Percentiles rank a stretch among this genome's conserved stretches.
Conservation (phyloP, 1,139 yeast species). For the Taphrina populina region DNA sequence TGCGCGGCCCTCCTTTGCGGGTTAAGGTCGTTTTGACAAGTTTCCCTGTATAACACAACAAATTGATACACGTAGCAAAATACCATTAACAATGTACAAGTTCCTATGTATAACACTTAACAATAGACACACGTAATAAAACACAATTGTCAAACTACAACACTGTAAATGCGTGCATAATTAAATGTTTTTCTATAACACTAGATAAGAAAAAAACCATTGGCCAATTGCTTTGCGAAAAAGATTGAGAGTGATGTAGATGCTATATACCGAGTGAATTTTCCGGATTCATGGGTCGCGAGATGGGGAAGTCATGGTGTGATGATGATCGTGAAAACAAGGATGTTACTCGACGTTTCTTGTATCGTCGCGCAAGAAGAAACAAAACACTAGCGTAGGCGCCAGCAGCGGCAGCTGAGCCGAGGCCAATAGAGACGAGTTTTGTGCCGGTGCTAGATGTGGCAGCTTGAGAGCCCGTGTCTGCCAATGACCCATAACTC, state of each 20-base stretch:
- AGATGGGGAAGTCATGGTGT: too few relatives aligned
- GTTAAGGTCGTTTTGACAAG: too few relatives aligned
- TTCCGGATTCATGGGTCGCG: slow-evolving; percentile 48
- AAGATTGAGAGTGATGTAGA: not conserved
- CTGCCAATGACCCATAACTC: slow-evolving; percentile 45
- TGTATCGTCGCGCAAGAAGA: slow-evolving; percentile 43
- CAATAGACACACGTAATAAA: not conserved
- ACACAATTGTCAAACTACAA: not conserved
- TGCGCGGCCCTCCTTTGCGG: too few relatives aligned
- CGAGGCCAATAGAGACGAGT: slow-evolving; percentile 48
- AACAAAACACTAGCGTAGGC: slow-evolving; percentile 46
- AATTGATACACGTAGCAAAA: too few relatives aligned
- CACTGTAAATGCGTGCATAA: not conserved
- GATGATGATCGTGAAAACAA: too few relatives aligned
- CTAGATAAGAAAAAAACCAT: not conserved
- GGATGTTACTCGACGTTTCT: slow-evolving; percentile 39
- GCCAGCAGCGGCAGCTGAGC: slow-evolving; percentile 47
- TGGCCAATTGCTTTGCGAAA: too few relatives aligned
- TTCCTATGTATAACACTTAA: not conserved
- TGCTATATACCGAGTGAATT: slow-evolving; percentile 45
- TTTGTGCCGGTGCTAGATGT: slow-evolving; percentile 42
- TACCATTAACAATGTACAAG: too few relatives aligned
- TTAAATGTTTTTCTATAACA: not conserved
- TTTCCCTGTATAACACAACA: too few relatives aligned
- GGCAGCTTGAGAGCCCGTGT: slow-evolving; percentile 34